Base-by-base conservation (phyloP, 331 rosid genomes). In the Acacia pycnantha region DNA sequence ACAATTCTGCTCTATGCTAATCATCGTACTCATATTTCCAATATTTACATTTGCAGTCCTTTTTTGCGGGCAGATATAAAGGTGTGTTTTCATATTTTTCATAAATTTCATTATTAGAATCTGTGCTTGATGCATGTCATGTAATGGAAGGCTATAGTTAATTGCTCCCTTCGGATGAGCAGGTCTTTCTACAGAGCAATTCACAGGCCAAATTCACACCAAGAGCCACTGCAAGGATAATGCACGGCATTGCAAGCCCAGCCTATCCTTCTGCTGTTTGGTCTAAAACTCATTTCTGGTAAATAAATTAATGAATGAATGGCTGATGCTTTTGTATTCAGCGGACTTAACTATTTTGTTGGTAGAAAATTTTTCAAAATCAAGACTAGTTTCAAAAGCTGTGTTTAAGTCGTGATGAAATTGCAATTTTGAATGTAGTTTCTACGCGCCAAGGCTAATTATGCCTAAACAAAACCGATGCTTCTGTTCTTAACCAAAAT, bases 161-260 rank as follows among this genome's bases (percentile, higher is more conserved):
- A 46, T n/a, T 78, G 21, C 78, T 74, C 62, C 88, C 86, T 82
- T 81, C 77, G 84, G 81, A 82, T 72, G 65, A 75, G 33, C 88
- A 94, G 97, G 98, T 93, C 46, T 95, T 95, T 85, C 85, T 95
- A 66, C 95, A 84, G 88, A 86, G 97, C 85, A 92, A 93, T 80
- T 89, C 96, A 53, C 97, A 93, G 76, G 92, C 88, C 53, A 88
- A 89, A 82, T 90, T 90, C 88, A 93, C 97, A 69, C 98, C 98
- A 73, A 89, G 98, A 90, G 98, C 98, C 37, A 61, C 89, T 82
- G 97, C 98, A 44, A 95, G 97, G 87, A 86, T 95, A 82, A 90
- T 93, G 97, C 98, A 95, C 69, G 98, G 98, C 83, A 87, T 95
- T 85, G 92, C 90, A 76, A 95, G 98, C 90, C 98, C 98, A 65